Conservation (phyloP, 1,284 basidiomycete species). For the Blastosporella zonata region DNA sequence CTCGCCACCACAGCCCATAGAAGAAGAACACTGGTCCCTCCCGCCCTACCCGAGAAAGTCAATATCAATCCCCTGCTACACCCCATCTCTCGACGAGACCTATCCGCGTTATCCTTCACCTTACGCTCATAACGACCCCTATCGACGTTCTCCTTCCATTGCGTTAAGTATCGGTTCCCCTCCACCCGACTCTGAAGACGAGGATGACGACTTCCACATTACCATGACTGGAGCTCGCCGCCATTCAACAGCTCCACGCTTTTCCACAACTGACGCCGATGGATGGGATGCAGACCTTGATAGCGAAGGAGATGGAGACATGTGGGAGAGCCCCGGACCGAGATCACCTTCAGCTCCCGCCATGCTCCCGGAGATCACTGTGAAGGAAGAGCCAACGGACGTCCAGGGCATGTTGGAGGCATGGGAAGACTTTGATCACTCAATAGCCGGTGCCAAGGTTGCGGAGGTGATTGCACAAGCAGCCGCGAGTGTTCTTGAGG, state of each 20-base stretch:
- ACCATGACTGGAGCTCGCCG: constrained; percentile 41
- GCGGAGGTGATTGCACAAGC: constrained; percentile 39
- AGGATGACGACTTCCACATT: constrained; percentile 43
- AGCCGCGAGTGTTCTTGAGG: constrained; percentile 30
- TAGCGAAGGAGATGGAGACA: constrained; percentile 46
- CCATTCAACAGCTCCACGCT: constrained; percentile 26
- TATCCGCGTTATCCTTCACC: constrained; percentile 29
- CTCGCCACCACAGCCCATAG: constrained; percentile 14
- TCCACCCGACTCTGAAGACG: constrained; percentile 66
- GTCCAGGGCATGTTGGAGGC: constrained; percentile 59
- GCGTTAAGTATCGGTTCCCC: constrained; percentile 55
- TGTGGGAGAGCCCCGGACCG: constrained; percentile 58
- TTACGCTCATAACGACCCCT: constrained; percentile 26
- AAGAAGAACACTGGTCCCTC: constrained; percentile 38
- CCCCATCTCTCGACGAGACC: constrained; percentile 39
- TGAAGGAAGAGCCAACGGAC: constrained; percentile 61
- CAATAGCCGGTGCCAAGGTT: constrained; percentile 34
- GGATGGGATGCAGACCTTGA: constrained; percentile 42
- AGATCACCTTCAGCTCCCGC: constrained; percentile 51
- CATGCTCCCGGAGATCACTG: constrained; percentile 33
- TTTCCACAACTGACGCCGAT: constrained; percentile 22
- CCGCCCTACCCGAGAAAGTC: constrained; percentile 47
- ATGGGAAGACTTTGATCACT: constrained; percentile 58
- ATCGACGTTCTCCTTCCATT: constrained; percentile 53
- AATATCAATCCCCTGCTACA: constrained; percentile 53